Evolutionary conservation across 805 yeast species (phyloP), one percentile per base, ranked within the genome.

Genomic region (Starmerella sp.): DNA sequence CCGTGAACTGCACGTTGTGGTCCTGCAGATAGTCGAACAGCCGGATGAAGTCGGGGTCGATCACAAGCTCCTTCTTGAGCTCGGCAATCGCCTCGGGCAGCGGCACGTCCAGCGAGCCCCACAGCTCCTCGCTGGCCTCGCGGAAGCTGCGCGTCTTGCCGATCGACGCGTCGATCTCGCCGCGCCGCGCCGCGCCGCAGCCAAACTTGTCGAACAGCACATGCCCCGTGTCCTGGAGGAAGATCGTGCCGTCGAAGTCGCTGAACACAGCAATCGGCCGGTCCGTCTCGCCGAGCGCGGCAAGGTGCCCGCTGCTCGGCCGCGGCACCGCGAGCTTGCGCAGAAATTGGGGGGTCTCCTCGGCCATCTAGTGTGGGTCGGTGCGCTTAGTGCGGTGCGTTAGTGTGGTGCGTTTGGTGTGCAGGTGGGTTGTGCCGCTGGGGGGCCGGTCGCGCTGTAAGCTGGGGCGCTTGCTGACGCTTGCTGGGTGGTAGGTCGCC

Each of bases 171-270:
- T 72, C 76, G 44, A 73, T 65, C 52, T 63, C 60, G 59, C 64
- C 65, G 43, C 76, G 69, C 48, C 60, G 57, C 58, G 66, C 71
- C 13, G 65, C 55, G 15, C 76, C 76, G 51, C 75, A 71, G 52
- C 76, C 76, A 55, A 64, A 69, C 54, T 66, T 59, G 63, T 73
- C 76, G 54, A 73, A 73, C 54, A 73, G 65, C n/a, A 73, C 68
- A 54, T 73, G 76, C 53, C 76, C 76, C 17, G 76, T 72, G 56
- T 73, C 76, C 61, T 73, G 76, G 52, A 68, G 65, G 62, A 73
- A 73, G 50, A 73, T 72, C 45, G 76, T 73, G 47, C 76, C 76
- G 62, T 73, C 76, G 60, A 73, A 73, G 64, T 73, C 76, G 50
- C 71, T 62, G 54, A 62, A 62, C 38, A 62, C 60, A 29, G 62